phyloP scores from a whole-genome alignment of 148 eudicot species.

The Linanthus parryae region DNA sequence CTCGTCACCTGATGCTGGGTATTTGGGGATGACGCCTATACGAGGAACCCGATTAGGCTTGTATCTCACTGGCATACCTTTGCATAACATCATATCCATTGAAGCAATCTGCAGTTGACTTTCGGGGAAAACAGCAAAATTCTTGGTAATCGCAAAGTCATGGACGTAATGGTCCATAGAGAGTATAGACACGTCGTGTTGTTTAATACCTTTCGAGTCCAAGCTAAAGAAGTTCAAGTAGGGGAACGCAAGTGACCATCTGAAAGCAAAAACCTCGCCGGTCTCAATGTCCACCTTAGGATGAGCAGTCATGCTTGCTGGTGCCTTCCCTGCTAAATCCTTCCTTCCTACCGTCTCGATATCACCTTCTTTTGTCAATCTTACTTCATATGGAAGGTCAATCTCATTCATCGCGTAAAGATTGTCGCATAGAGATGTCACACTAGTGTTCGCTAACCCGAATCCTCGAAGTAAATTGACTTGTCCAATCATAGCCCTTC shows the following conservation, averaged over 20 bases:
- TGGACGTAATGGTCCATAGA: conserved; percentile 16
- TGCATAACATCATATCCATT: conserved; percentile 5
- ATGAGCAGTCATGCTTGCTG: conserved; percentile 11
- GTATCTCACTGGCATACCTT: conserved; percentile 11
- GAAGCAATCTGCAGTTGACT: conserved; percentile 19
- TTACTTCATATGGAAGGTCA: conserved; percentile 5
- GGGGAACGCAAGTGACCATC: conserved; percentile 2
- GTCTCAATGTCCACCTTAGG: conserved; percentile 9
- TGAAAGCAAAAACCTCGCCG: conserved; percentile 7
- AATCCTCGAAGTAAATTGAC: not conserved
- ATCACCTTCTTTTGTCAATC: conserved; percentile 12
- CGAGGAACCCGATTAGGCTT: conserved; percentile 16
- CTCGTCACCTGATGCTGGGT: conserved; percentile 14
- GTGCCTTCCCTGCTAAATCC: not conserved
- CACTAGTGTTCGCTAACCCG: conserved; percentile 7
- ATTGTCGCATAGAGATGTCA: not conserved
- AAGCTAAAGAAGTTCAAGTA: conserved; percentile 16
- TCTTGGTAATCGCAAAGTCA: conserved; percentile 26
- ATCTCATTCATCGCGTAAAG: conserved; percentile 3
- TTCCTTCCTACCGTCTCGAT: not conserved
- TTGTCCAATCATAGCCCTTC: not conserved
- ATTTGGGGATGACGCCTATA: conserved; percentile 18
- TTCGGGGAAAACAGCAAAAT: conserved; percentile 17
- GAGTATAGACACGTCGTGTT: conserved; percentile 14
- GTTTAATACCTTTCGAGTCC: conserved; percentile 6